Conservation (phyloP, 2,329 filamentous ascomycete genomes). For the Amauroascus niger region DNA sequence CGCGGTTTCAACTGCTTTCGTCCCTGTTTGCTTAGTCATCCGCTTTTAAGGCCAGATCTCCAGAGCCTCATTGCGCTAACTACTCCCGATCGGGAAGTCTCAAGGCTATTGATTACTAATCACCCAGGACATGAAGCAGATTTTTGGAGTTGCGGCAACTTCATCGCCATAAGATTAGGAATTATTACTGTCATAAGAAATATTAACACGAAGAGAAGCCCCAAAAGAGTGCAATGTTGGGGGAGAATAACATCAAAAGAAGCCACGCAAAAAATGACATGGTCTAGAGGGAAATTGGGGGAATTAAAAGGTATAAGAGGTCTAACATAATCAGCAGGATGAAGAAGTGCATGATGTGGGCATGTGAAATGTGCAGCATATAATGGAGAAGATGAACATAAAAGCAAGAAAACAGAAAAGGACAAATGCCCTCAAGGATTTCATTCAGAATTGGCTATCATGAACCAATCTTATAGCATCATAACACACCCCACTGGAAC, state of each 20-base stretch:
- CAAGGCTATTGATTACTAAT: background rate
- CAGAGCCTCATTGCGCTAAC: background rate
- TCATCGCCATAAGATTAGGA: background rate
- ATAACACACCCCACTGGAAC: constrained; percentile 3
- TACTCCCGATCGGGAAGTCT: background rate
- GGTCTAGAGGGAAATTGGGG: background rate
- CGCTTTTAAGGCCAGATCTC: constrained; percentile 12
- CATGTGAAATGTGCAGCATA: constrained; percentile 8
- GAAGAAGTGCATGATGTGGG: background rate
- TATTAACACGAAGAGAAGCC: background rate
- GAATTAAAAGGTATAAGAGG: constrained; percentile 1
- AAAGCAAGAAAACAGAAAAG: constrained; percentile 20
- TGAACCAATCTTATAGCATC: constrained; percentile 2
- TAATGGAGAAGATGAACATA: constrained; percentile 2
- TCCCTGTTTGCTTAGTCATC: constrained; percentile 16
- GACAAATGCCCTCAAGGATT: constrained; percentile 5
- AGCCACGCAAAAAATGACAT: background rate
- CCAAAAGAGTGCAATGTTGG: background rate
- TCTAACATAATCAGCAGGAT: background rate
- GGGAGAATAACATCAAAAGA: background rate
- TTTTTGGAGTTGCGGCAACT: too few relatives aligned
- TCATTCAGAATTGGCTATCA: constrained; percentile 1
- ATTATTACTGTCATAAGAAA: background rate
- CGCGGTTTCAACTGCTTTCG: background rate
- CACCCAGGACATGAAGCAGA: too few relatives aligned